These are phyloP conservation scores for Sclerotinia borealis DNA, from an alignment of 2,329 filamentous ascomycete genomes.

Conservation along the genomic window DNA sequence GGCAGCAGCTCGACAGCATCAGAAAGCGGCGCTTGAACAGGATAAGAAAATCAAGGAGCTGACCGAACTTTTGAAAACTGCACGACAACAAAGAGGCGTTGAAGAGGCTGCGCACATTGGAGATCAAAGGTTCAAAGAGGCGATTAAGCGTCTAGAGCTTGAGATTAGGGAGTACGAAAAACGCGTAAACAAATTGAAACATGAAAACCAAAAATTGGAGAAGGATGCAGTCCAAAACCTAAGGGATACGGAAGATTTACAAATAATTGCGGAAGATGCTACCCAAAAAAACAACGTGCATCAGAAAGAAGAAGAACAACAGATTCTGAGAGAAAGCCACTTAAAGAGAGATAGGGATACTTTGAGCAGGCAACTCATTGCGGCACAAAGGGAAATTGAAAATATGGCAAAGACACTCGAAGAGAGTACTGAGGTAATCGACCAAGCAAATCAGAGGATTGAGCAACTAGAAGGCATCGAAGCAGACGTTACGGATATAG, in stretches of 20 bases:
- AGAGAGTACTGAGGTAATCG: rapidly evolving
- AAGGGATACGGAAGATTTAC: not conserved
- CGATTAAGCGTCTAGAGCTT: not conserved
- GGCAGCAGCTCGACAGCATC: not conserved
- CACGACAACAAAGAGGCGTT: not conserved
- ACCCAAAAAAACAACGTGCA: too few relatives aligned
- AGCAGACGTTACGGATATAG: not conserved
- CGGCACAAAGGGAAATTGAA: not conserved
- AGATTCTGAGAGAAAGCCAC: not conserved
- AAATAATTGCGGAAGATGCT: too few relatives aligned
- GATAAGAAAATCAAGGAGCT: not conserved
- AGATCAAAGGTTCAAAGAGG: not conserved
- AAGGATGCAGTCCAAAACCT: not conserved
- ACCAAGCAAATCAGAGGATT: not conserved
- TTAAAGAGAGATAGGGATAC: not conserved
- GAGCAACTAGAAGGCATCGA: not conserved
- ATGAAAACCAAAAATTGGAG: too few relatives aligned
- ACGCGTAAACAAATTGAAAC: not conserved
- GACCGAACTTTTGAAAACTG: not conserved
- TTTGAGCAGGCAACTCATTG: not conserved
- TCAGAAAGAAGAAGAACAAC: not conserved
- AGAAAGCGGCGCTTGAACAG: not conserved
- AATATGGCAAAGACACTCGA: not conserved
- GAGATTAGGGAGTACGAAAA: not conserved
- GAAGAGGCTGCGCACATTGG: not conserved